These are phyloP conservation scores for Camellia granthamiana DNA, from an alignment of 148 eudicot genomes.

Conservation along the genomic window DNA sequence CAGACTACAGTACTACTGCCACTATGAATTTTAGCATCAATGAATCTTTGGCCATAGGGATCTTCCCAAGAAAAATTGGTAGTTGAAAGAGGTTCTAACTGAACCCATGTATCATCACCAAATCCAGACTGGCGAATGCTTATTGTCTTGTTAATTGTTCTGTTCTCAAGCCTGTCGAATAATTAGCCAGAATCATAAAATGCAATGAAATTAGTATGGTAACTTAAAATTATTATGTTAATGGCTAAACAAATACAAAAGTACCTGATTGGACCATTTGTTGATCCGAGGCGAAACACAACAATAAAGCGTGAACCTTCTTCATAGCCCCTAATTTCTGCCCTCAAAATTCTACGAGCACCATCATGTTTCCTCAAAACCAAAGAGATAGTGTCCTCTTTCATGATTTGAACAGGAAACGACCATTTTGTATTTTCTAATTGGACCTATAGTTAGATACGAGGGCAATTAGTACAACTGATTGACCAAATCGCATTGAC, in stretches of 20 bases:
- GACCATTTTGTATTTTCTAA: slow-evolving; percentile 81
- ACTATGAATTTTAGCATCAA: slow-evolving; percentile 46
- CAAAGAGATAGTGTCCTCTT: slow-evolving; percentile 79
- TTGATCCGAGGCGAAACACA: slow-evolving; percentile 86
- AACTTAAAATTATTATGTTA: neutral
- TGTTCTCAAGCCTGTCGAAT: slow-evolving; percentile 72
- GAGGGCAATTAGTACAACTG: slow-evolving; percentile 1
- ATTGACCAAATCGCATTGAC: neutral
- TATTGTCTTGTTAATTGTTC: slow-evolving; percentile 56
- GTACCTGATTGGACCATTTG: slow-evolving; percentile 80
- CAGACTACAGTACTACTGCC: slow-evolving; percentile 31
- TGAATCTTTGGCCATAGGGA: slow-evolving; percentile 74
- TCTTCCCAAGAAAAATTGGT: slow-evolving; percentile 81
- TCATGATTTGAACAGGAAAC: slow-evolving; percentile 69
- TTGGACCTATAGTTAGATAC: slow-evolving; percentile 46
- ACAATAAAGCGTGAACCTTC: slow-evolving; percentile 98
- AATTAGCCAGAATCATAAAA: slow-evolving; percentile 13
- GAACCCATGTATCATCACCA: slow-evolving; percentile 64
- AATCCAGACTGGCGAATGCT: slow-evolving; percentile 83
- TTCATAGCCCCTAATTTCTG: slow-evolving; percentile 91
- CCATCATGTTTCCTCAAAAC: slow-evolving; percentile 56
- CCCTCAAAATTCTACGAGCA: slow-evolving; percentile 47
- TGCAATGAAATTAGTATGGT: neutral
- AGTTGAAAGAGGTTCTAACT: slow-evolving; percentile 69
- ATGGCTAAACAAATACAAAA: neutral